Conservation (phyloP, 345 rosid species). For the Citrus maxima region DNA sequence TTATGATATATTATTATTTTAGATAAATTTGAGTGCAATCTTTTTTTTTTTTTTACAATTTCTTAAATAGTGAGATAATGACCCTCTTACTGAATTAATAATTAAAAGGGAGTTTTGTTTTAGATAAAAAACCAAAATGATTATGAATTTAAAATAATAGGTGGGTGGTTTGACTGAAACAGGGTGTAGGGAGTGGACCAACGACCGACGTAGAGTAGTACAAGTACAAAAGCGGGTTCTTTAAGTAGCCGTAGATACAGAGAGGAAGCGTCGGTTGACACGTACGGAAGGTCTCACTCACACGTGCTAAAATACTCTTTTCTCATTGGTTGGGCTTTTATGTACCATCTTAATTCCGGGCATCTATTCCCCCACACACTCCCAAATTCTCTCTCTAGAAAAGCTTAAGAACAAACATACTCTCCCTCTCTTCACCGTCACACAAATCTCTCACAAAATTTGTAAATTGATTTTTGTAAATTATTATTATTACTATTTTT, state of each 20-base stretch:
- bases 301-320: constrained; percentile 28
- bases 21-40: too few relatives aligned
- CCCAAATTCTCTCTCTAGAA: neutral
- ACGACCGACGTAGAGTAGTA: neutral
- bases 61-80: too few relatives aligned
- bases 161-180: too few relatives aligned
- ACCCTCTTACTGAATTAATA: too few relatives aligned
- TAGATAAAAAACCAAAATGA: too few relatives aligned
- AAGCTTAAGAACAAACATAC: constrained; percentile 2
- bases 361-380: constrained; percentile 14
- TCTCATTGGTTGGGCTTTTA: constrained; percentile 26
- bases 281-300: constrained; percentile 36
- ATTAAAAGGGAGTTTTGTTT: too few relatives aligned
- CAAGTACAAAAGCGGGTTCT: neutral
- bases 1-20: too few relatives aligned
- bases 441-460: neutral
- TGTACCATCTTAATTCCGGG: constrained; percentile 23
- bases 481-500: too few relatives aligned
- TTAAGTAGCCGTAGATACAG: constrained; percentile 4
- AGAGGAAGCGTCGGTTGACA: constrained; percentile 61
- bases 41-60: too few relatives aligned
- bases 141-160: too few relatives aligned
- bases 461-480: too few relatives aligned
- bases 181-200: too few relatives aligned
- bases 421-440: constrained; percentile 24